phyloP scores from a whole-genome alignment of 2,329 filamentous ascomycete genomes.

The Xylaria sp. region DNA sequence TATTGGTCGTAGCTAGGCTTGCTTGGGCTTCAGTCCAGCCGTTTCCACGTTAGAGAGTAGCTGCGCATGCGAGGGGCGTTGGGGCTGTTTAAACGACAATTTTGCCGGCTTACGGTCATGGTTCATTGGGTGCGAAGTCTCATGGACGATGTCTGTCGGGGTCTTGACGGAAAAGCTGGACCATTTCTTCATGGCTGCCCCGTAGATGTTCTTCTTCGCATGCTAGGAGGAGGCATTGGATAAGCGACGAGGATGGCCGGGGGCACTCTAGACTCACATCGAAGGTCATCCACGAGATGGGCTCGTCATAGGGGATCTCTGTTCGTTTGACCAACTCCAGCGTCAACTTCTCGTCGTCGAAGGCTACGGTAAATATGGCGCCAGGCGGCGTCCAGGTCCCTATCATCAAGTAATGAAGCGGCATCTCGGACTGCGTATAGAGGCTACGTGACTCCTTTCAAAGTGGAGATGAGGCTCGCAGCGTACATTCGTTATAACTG shows the following conservation, averaged over 20 bases:
- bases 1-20: conserved; percentile 76
- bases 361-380: conserved; percentile 88
- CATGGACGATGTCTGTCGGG: conserved; percentile 79
- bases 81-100: conserved; percentile 23
- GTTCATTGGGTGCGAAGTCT: conserved; percentile 77
- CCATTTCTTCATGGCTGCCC: conserved; percentile 94
- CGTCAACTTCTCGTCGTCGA: conserved; percentile 82
- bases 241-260: conserved; percentile 23
- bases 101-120: conserved; percentile 71
- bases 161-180: conserved; percentile 80
- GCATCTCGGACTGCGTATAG: conserved; percentile 64
- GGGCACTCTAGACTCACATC: conserved; percentile 69
- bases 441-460: conserved; percentile 19
- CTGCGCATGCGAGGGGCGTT: conserved; percentile 14
- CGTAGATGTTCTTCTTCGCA: conserved; percentile 84
- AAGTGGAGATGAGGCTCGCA: conserved; percentile 21
- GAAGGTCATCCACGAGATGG: conserved; percentile 94
- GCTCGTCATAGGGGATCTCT: conserved; percentile 82
- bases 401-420: conserved; percentile 87
- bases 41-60: conserved; percentile 31
- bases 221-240: conserved; percentile 64
- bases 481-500: conserved; percentile 17
- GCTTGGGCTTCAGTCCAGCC: conserved; percentile 66
- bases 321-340: conserved; percentile 82
- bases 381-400: conserved; percentile 92